These are phyloP conservation scores for Pythium vanterpoolii DNA, from an alignment of 352 stramenopile species.

Conservation along the genomic window DNA sequence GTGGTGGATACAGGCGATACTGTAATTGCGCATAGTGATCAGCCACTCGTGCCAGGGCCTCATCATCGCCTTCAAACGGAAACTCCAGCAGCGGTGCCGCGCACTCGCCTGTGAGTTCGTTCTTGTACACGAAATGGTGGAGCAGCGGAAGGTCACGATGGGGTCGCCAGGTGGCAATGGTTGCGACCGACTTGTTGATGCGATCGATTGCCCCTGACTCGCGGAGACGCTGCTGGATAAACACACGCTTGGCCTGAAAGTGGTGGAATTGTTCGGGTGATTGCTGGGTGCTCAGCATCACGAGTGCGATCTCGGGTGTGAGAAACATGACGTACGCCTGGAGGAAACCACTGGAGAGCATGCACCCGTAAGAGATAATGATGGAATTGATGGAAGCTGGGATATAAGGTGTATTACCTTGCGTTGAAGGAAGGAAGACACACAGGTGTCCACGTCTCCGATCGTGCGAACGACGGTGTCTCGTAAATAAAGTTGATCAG, in stretches of 20 bases:
- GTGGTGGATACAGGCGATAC: constrained; percentile 41
- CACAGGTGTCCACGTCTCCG: constrained; percentile 73
- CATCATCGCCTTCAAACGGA: constrained; percentile 38
- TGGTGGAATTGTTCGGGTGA: constrained; percentile 64
- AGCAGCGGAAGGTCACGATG: constrained; percentile 54
- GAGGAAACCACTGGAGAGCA: constrained; percentile 59
- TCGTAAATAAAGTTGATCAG: constrained; percentile 75
- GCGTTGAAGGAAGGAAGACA: constrained; percentile 65
- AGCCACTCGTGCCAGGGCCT: constrained; percentile 31
- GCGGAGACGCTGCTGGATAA: constrained; percentile 36
- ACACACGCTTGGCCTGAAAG: constrained; percentile 61
- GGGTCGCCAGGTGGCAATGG: constrained; percentile 39
- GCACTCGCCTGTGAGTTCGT: constrained; percentile 61
- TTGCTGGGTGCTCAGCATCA: constrained; percentile 68
- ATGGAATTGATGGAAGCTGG: neutral
- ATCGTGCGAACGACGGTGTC: constrained; percentile 51
- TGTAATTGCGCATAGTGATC: constrained; percentile 59
- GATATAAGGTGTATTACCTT: constrained; percentile 22
- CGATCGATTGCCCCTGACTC: constrained; percentile 36
- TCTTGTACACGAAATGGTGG: constrained; percentile 71
- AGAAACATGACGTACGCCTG: constrained; percentile 77
- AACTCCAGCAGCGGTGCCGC: constrained; percentile 37
- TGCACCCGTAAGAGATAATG: neutral
- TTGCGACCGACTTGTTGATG: constrained; percentile 32
- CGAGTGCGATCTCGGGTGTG: constrained; percentile 43